A percentile compares a stretch with the other conserved stretches of the same genome.
These are phyloP conservation scores for Hypomontagnella submonticulosa DNA, from an alignment of 495 filamentous ascomycete genomes.

Conservation along the genomic window DNA sequence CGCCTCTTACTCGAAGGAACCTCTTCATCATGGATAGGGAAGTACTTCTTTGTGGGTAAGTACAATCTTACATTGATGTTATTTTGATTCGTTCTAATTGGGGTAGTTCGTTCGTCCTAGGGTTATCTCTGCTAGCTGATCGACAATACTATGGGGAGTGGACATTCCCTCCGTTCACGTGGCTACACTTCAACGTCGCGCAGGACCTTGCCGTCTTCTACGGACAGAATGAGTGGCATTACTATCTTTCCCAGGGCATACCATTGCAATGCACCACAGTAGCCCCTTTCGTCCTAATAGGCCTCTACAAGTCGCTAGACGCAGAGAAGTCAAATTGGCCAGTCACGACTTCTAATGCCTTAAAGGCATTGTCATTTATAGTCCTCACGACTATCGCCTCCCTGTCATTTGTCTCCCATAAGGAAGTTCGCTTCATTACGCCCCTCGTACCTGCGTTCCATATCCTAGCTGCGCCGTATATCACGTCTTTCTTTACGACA, in stretches of 20 bases:
- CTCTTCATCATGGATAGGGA: slow-evolving; percentile 69
- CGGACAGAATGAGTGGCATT: slow-evolving; percentile 90
- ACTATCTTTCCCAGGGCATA: slow-evolving; percentile 90
- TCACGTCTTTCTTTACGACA: slow-evolving; percentile 71
- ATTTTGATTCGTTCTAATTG: slow-evolving; percentile 46
- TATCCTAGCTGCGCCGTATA: slow-evolving; percentile 75
- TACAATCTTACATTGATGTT: slow-evolving; percentile 29
- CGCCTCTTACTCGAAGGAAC: slow-evolving; percentile 55
- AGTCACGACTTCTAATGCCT: slow-evolving; percentile 53
- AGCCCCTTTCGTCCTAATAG: slow-evolving; percentile 76
- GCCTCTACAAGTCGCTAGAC: slow-evolving; percentile 65
- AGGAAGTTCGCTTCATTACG: slow-evolving; percentile 98
- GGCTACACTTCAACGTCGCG: slow-evolving; percentile 91
- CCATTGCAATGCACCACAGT: slow-evolving; percentile 88
- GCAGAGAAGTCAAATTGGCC: slow-evolving; percentile 46
- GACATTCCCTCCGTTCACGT: slow-evolving; percentile 90
- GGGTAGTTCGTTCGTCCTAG: slow-evolving; percentile 61
- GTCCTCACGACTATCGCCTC: slow-evolving; percentile 67
- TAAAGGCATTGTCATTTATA: slow-evolving; percentile 69
- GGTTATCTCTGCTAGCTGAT: slow-evolving; percentile 74
- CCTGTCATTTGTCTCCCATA: slow-evolving; percentile 88
- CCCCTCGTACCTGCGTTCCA: slow-evolving; percentile 89
- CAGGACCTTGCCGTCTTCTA: slow-evolving; percentile 91
- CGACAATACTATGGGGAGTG: slow-evolving; percentile 84
- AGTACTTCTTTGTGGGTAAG: slow-evolving; percentile 71